phyloP scores from a whole-genome alignment of 768 basidiomycete genomes.

The Pseudohyphozyma bogoriensis region DNA sequence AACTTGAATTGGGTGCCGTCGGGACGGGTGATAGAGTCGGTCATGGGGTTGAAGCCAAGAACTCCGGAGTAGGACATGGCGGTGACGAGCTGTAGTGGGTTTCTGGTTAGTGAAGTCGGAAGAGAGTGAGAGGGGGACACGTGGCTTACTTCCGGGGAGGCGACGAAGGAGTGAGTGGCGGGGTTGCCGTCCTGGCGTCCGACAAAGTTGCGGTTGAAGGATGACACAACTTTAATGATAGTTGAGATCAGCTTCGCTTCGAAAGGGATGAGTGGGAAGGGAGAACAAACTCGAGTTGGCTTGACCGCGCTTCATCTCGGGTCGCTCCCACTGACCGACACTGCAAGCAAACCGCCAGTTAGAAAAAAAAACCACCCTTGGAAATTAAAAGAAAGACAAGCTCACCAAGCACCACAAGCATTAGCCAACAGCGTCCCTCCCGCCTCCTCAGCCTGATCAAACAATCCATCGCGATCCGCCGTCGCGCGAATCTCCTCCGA shows the following conservation, averaged over 20 bases:
- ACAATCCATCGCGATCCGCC: slow-evolving; percentile 89
- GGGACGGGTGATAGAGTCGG: slow-evolving; percentile 70
- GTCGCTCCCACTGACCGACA: slow-evolving; percentile 97
- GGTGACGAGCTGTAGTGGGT: slow-evolving; percentile 82
- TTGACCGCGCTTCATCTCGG: slow-evolving; percentile 53
- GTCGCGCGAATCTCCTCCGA: slow-evolving; percentile 97
- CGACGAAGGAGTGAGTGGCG: slow-evolving; percentile 91
- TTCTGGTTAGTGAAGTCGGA: too few species aligned
- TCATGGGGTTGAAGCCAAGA: slow-evolving; percentile 92
- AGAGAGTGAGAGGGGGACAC: too few species aligned
- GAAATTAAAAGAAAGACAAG: not conserved
- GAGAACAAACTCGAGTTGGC: not conserved
- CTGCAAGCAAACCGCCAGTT: not conserved
- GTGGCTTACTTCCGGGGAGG: slow-evolving; percentile 86
- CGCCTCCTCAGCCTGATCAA: slow-evolving; percentile 69
- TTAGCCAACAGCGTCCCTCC: slow-evolving; percentile 93
- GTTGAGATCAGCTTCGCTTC: slow-evolving; percentile 50
- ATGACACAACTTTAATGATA: slow-evolving; percentile 95
- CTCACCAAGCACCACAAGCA: slow-evolving; percentile 80
- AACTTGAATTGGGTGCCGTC: slow-evolving; percentile 98
- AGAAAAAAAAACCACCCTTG: too few species aligned
- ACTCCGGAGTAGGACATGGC: slow-evolving; percentile 90
- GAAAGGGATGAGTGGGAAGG: not conserved
- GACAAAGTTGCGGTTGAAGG: slow-evolving; percentile 99
- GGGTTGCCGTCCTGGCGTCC: slow-evolving; percentile 99